These are phyloP conservation scores for Selaginella tamariscina DNA, from an alignment of 75 land plant species.

Conservation along the genomic window DNA sequence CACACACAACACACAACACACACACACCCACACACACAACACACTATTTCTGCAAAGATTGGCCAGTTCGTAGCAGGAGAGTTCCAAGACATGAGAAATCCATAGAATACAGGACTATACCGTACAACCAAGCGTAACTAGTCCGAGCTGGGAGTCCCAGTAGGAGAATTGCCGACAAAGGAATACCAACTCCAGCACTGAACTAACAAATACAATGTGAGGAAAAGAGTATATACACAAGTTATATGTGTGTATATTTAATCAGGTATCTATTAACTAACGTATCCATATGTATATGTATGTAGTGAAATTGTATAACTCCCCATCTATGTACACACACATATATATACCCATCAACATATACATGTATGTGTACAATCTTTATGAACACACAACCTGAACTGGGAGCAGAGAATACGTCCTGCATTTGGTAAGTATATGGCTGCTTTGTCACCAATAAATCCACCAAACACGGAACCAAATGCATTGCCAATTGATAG, in stretches of 20 bases:
- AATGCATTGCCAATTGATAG: constrained; percentile 16
- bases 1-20: too few relatives aligned
- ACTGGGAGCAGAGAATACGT: constrained; percentile 21
- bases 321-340: too few relatives aligned
- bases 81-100: constrained; percentile 26
- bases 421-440: constrained; percentile 18
- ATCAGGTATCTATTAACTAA: too few relatives aligned
- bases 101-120: constrained; percentile 15
- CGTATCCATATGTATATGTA: too few relatives aligned
- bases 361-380: too few relatives aligned
- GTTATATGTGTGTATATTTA: too few relatives aligned
- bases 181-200: constrained; percentile 18
- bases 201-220: too few relatives aligned
- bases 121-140: constrained; percentile 8
- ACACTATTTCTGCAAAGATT: constrained; percentile 32
- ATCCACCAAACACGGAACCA: constrained; percentile 23
- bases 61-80: constrained; percentile 29
- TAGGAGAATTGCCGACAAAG: constrained; percentile 18
- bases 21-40: too few relatives aligned
- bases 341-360: too few relatives aligned
- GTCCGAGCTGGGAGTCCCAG: constrained; percentile 13
- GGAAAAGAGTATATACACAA: too few relatives aligned
- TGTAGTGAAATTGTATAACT: too few relatives aligned
- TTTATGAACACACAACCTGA: too few relatives aligned
- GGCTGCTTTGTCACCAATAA: constrained; percentile 19